phyloP scores from a whole-genome alignment of 2,329 filamentous ascomycete species.

The Colletotrichum sojae region DNA sequence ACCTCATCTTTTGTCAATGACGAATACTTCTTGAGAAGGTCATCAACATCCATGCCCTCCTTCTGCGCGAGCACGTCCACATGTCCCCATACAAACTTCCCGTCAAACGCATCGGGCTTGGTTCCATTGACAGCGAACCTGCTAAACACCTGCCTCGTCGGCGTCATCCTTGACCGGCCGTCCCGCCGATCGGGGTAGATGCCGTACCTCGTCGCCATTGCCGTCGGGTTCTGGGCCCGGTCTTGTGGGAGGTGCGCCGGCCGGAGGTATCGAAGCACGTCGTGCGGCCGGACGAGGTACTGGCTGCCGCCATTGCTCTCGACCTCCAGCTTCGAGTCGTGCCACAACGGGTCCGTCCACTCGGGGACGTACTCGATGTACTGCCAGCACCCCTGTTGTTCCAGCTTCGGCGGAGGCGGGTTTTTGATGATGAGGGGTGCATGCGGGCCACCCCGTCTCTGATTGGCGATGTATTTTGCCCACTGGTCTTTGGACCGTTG shows the following conservation, averaged over 20 bases:
- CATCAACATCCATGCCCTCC: slow-evolving; percentile 37
- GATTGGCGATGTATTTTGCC: slow-evolving; percentile 5
- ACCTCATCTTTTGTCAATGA: slow-evolving; percentile 39
- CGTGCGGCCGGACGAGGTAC: neutral
- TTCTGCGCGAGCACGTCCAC: neutral
- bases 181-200: slow-evolving; percentile 47
- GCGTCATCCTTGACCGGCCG: slow-evolving; percentile 50
- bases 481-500: neutral
- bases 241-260: slow-evolving; percentile 43
- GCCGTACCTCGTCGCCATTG: slow-evolving; percentile 48
- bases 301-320: neutral
- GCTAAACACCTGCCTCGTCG: slow-evolving; percentile 45
- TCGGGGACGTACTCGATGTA: slow-evolving; percentile 42
- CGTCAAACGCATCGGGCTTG: slow-evolving; percentile 5
- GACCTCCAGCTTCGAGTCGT: slow-evolving; percentile 34
- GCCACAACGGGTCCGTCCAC: slow-evolving; percentile 49
- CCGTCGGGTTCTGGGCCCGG: slow-evolving; percentile 44
- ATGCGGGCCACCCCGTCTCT: neutral
- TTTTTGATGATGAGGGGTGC: neutral
- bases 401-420: slow-evolving; percentile 21
- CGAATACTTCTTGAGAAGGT: slow-evolving; percentile 44
- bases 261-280: neutral
- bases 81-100: neutral
- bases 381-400: neutral
- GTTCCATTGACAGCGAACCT: slow-evolving; percentile 30